Evolutionary conservation across 495 filamentous ascomycete species (phyloP).

Genomic region (Neurospora sp.): DNA sequence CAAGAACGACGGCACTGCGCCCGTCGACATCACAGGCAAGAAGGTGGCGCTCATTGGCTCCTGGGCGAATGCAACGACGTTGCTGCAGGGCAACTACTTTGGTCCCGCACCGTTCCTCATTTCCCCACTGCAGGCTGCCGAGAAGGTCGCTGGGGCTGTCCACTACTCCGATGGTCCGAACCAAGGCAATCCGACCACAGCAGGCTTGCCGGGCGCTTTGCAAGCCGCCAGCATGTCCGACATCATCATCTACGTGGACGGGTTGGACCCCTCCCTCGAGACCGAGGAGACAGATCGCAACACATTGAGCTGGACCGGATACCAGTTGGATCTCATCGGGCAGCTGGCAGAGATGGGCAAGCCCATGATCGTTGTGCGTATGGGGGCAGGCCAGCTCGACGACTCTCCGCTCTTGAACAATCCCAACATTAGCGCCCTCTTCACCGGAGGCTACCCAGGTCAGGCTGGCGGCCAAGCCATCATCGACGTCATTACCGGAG

Average conservation of each 20-base stretch:
- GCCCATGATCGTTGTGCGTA: conserved; percentile 29
- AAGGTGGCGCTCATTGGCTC: conserved; percentile 33
- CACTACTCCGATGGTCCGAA: conserved; percentile 18
- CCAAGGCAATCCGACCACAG: conserved; percentile 36
- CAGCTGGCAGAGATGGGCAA: conserved; percentile 25
- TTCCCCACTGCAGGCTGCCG: conserved; percentile 26
- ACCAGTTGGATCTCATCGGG: conserved; percentile 28
- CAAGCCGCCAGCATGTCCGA: conserved; percentile 26
- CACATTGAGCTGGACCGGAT: conserved; percentile 30
- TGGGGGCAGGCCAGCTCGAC: conserved; percentile 45
- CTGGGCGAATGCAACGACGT: conserved; percentile 25
- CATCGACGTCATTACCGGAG: conserved; percentile 42
- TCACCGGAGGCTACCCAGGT: conserved; percentile 46
- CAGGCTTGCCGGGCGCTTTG: conserved; percentile 40
- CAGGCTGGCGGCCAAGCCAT: conserved; percentile 45
- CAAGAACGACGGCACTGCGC: conserved; percentile 28
- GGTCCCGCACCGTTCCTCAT: conserved; percentile 28
- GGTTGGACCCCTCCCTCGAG: conserved; percentile 29
- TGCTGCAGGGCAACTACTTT: conserved; percentile 32
- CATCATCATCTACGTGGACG: conserved; percentile 32
- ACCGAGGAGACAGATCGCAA: conserved; percentile 30
- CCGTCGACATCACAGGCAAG: conserved; percentile 15
- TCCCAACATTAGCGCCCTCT: conserved; percentile 41
- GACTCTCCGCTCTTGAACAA: conserved; percentile 39
- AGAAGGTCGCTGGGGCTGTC: conserved; percentile 16